Base-by-base conservation (phyloP, 2,329 filamentous ascomycete genomes). In the Penicillium sp. region DNA sequence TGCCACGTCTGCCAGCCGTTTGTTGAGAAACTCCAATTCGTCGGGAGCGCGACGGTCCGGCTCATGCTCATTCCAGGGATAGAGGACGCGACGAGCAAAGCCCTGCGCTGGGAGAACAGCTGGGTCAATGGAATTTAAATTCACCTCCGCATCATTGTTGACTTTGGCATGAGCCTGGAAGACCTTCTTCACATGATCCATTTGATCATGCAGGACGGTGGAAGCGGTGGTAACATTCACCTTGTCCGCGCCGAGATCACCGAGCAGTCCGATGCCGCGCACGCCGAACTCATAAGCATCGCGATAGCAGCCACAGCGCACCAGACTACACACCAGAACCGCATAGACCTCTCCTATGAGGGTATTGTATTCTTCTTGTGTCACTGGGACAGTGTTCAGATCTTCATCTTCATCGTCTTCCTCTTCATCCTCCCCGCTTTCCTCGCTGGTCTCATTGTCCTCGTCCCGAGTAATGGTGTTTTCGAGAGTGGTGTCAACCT, bases 1-100 rank as follows among this genome's bases (percentile, higher is more conserved):
- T 1, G 92, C 92, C 54, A 92, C 86, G 2, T 77, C 74, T 26
- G 80, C 76, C 64, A 97, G 81, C 63, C 88, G 81, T 23, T 79
- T 74, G 69, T 98, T 98, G 45, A 98, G 78, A 50, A 88, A 82
- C 0, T 82, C 75, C 25, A 98, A 77, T 7, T 77, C 80, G 44
- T 81, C 78, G 3, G 79, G 68, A 0, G 80, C 78, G 57, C 83
- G 81, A 43, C 86, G 78, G 65, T 88, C 78, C 1, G 84, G 84
- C 62, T 88, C 86, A 63, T 83, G 76, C 16, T 75, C 67, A 62
- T 88, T 88, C 86, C 86, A 88, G 1, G 84, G 81, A 67, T 88
- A 88, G 4, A 86, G 72, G 60, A 88, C 83, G 48, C 86, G 75
- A 14, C 77, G 72, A 26, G 75, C 78, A 44, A 55, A 71, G 5